phyloP scores from a whole-genome alignment of 208 protist species.

The Vickermania spadyakhi region DNA sequence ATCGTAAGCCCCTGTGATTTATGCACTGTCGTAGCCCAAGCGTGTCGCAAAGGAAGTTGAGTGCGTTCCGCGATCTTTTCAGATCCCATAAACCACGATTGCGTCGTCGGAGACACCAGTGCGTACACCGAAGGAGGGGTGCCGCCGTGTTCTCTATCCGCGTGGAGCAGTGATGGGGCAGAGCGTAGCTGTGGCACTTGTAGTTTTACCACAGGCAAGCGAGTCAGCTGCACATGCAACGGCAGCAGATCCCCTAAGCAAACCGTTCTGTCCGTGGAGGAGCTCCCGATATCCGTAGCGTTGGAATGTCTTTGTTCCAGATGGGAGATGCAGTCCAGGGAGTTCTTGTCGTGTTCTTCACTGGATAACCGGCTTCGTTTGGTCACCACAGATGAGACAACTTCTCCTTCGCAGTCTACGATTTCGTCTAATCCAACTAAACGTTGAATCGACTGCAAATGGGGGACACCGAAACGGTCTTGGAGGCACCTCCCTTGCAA shows the following conservation, averaged over 20 bases:
- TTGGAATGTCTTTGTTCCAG: neutral
- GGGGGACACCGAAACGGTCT: slow-evolving; percentile 5
- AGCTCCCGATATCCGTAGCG: neutral
- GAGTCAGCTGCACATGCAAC: slow-evolving; percentile 11
- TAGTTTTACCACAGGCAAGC: slow-evolving; percentile 43
- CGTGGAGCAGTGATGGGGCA: neutral
- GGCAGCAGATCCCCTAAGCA: slow-evolving; percentile 20
- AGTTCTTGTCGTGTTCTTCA: neutral
- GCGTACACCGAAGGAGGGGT: slow-evolving; percentile 27
- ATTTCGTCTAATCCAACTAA: slow-evolving; percentile 18
- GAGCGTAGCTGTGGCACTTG: slow-evolving; percentile 9
- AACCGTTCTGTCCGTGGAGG: slow-evolving; percentile 3
- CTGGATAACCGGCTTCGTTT: neutral
- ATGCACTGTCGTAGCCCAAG: slow-evolving; percentile 93
- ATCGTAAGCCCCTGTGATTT: slow-evolving; percentile 92
- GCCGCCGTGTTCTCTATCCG: neutral
- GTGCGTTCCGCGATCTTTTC: slow-evolving; percentile 27
- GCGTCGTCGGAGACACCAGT: slow-evolving; percentile 24
- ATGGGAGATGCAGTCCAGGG: neutral
- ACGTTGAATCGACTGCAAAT: slow-evolving; percentile 12
- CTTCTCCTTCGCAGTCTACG: slow-evolving; percentile 1
- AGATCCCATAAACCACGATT: slow-evolving; percentile 29
- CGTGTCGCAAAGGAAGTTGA: slow-evolving; percentile 86
- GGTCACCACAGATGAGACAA: neutral
- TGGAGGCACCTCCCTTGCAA: neutral